phyloP scores from a whole-genome alignment of 2,329 filamentous ascomycete genomes.

The Thielaviopsis punctulata region DNA sequence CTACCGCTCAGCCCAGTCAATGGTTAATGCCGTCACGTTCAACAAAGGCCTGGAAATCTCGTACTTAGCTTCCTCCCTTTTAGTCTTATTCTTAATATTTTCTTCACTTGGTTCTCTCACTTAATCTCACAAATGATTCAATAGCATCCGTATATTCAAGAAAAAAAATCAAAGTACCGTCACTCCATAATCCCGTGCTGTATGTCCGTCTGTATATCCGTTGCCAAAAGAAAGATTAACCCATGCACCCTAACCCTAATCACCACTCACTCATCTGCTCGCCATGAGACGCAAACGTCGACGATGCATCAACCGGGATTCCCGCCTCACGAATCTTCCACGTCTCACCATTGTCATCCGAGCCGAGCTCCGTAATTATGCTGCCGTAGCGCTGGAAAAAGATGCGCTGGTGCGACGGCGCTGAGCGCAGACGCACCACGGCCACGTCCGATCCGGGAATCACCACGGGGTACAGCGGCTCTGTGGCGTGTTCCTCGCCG shows the following conservation, averaged over 20 bases:
- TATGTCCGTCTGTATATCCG: neutral
- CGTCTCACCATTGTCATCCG: constrained; percentile 11
- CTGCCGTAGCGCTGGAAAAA: constrained; percentile 12
- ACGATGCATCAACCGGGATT: constrained; percentile 11
- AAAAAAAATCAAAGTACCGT: too few species aligned
- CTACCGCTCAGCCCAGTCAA: too few species aligned
- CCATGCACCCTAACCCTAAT: neutral
- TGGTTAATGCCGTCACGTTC: neutral
- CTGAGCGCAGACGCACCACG: constrained; percentile 6
- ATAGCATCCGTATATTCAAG: too few species aligned
- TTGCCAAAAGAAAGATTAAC: too few species aligned
- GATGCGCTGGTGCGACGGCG: constrained; percentile 8
- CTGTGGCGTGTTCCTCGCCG: constrained; percentile 9
- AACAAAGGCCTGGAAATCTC: neutral
- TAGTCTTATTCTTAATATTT: neutral
- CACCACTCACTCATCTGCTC: constrained; percentile 12
- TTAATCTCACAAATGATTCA: too few species aligned
- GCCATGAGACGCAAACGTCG: constrained; percentile 9
- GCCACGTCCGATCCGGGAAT: constrained; percentile 11
- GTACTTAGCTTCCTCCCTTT: too few species aligned
- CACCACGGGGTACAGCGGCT: constrained; percentile 10
- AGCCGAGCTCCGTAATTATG: constrained; percentile 9
- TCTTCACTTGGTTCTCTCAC: neutral
- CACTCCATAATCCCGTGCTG: neutral
- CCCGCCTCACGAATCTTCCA: constrained; percentile 10